These are phyloP conservation scores for Erodium trifolium DNA, from an alignment of 441 rosid genomes.

Conservation along the genomic window DNA sequence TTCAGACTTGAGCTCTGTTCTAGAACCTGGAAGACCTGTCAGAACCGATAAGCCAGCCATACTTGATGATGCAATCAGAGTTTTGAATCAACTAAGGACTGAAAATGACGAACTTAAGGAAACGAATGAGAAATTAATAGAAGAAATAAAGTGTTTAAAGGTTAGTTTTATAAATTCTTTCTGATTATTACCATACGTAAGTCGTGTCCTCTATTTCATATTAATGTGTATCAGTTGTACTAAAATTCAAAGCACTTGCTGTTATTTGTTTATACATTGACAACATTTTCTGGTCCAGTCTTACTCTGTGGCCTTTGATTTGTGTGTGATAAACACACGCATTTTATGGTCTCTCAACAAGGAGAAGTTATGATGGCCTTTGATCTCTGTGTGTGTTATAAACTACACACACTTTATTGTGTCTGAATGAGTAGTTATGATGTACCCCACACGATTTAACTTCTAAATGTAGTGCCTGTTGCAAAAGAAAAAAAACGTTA, in stretches of 20 bases:
- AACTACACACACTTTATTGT: no score
- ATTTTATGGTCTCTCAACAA: no score
- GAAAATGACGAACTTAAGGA: conserved; percentile 76
- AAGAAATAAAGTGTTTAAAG: conserved; percentile 73
- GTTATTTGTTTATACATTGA: no score
- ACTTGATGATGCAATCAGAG: conserved; percentile 75
- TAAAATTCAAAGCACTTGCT: background rate
- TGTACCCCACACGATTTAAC: no score
- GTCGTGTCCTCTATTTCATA: background rate
- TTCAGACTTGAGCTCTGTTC: conserved; percentile 59
- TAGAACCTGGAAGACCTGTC: conserved; percentile 72
- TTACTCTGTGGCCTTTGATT: no score
- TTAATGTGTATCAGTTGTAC: background rate
- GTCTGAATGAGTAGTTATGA: no score
- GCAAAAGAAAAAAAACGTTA: no score
- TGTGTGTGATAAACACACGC: no score
- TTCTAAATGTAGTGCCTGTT: no score
- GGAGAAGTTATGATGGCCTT: no score
- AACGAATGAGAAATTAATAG: conserved; percentile 60
- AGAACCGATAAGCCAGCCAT: conserved; percentile 72
- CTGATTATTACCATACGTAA: background rate
- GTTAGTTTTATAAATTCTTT: conserved; percentile 29
- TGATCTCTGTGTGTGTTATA: no score
- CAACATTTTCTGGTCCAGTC: no score
- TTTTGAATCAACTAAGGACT: conserved; percentile 58